Conservation (phyloP, 306 rosid genomes). For the Senna siamea region DNA sequence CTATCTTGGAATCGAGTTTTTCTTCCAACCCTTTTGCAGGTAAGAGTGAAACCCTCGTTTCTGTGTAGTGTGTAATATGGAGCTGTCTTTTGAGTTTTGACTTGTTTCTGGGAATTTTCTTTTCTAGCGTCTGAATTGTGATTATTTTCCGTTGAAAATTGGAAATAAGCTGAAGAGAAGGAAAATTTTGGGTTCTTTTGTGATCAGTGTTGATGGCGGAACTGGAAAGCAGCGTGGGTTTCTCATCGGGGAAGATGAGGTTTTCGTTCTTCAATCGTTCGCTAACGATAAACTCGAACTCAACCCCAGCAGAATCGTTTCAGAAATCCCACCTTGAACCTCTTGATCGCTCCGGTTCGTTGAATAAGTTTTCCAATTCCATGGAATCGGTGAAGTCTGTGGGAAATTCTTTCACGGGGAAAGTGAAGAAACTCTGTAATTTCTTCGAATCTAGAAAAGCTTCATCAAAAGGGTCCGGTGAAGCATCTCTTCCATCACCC, state of each 20-base stretch:
- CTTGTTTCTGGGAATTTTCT: background rate
- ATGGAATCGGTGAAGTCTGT: slow-evolving; percentile 65
- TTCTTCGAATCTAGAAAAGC: slow-evolving; percentile 61
- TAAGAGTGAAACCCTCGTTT: background rate
- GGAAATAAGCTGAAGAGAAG: background rate
- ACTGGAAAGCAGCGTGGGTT: slow-evolving; percentile 43
- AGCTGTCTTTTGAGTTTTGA: too few species aligned
- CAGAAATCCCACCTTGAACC: slow-evolving; percentile 57
- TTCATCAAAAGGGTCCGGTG: slow-evolving; percentile 31
- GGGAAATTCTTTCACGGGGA: slow-evolving; percentile 66
- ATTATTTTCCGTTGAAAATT: background rate
- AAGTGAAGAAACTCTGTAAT: slow-evolving; percentile 77
- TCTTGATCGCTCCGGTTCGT: slow-evolving; percentile 55
- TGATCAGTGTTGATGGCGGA: slow-evolving; percentile 55
- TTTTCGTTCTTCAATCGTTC: slow-evolving; percentile 78
- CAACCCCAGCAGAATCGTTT: slow-evolving; percentile 38
- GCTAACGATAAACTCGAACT: slow-evolving; percentile 41
- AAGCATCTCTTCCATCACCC: slow-evolving; percentile 36
- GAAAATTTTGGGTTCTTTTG: background rate
- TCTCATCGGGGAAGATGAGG: slow-evolving; percentile 50
- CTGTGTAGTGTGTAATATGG: too few species aligned
- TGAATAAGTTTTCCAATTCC: slow-evolving; percentile 57
- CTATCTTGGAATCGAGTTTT: background rate
- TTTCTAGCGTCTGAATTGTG: background rate
- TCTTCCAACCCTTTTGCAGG: slow-evolving; percentile 4